Evolutionary conservation across 768 basidiomycete species (phyloP), one percentile per base, ranked within the genome.

Genomic region (Pseudohyphozyma bogoriensis): DNA sequence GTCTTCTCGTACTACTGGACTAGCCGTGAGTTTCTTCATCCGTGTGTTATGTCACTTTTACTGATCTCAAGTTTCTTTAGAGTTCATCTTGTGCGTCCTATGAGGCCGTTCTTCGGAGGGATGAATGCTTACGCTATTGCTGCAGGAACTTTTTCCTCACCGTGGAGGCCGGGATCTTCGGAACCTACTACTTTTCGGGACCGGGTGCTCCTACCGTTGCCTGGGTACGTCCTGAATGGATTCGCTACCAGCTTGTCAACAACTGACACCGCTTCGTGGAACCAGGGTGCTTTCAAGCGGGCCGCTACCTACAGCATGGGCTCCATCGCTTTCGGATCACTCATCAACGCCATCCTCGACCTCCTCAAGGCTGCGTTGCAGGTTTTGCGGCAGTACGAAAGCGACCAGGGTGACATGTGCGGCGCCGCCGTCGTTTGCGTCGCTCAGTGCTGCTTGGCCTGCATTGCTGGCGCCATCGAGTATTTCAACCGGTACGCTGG

Each of bases 291-390:
- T 1, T 67, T 71, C 63, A 57, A 59, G 55, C 65, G 70, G 26
- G 65, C 70, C 1, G 61, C 68, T 51, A 71, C 70, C 26, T 70
- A 70, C 64, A 65, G 63, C 28, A 65, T 68, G 60, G 69, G 69
- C 18, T 67, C 66, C 4, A 69, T 69, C 56, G 57, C 60, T 1
- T 65, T 68, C 40, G 70, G 70, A 0, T 60, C 57, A 1, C 51
- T 71, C 37, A 71, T 71, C 46, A 69, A 70, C 42, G 70, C 70
- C 2, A 11, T 71, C 5, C 62, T 71, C 42, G 70, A 71, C 60
- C 37, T 70, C n/a, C 36, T 70, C 20, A 57, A 68, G 3, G 70
- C 70, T 0, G 51, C 35, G 28, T 35, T 71, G 29, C 68, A 62
- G 33, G 6, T 71, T 18, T 26, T 71, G 15, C 56, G 62, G 45